Percentiles rank a stretch among this genome's conserved stretches.
Evolutionary conservation across 495 filamentous ascomycete species (phyloP).

Genomic region (Aspergillus homomorphus): DNA sequence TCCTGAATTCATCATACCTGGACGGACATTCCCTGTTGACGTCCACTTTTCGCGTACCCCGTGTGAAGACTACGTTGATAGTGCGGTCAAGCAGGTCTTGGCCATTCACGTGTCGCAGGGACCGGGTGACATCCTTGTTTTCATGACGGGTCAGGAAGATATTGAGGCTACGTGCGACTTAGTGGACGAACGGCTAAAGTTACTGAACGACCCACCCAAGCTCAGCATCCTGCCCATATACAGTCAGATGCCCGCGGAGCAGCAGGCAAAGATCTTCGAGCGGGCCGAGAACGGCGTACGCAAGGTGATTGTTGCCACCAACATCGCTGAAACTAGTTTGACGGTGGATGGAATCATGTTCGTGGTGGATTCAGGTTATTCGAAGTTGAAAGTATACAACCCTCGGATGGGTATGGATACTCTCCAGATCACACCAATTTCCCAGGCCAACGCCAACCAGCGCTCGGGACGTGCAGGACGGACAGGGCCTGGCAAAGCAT

Average conservation of each 20-base stretch:
- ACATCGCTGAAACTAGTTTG: conserved; percentile 96
- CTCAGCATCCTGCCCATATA: conserved; percentile 96
- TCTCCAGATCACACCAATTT: conserved; percentile 96
- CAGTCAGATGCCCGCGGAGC: conserved; percentile 98
- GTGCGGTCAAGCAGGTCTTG: conserved; percentile 92
- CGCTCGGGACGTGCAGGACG: conserved; percentile 90
- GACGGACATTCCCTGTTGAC: conserved; percentile 95
- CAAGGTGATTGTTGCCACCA: conserved; percentile 97
- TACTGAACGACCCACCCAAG: conserved; percentile 92
- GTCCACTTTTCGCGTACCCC: conserved; percentile 93
- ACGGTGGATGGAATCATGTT: conserved; percentile 99
- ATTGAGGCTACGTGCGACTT: conserved; percentile 96
- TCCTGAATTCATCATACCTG: conserved; percentile 95
- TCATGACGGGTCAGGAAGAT: conserved; percentile 99
- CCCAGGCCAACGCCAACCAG: conserved; percentile 92
- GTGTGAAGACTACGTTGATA: conserved; percentile 96
- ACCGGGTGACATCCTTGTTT: conserved; percentile 90
- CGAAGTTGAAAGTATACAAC: conserved; percentile 98
- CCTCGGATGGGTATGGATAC: conserved; percentile 99
- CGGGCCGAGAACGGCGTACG: conserved; percentile 83
- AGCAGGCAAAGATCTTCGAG: conserved; percentile 98
- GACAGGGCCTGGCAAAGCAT: conserved; percentile 94
- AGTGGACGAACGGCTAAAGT: conserved; percentile 80
- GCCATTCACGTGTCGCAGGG: conserved; percentile 96
- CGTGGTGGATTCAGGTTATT: conserved; percentile 93